Evolutionary conservation across 768 basidiomycete species (phyloP), one percentile per base, ranked within the genome.

Genomic region (Termitomyces sp.): DNA sequence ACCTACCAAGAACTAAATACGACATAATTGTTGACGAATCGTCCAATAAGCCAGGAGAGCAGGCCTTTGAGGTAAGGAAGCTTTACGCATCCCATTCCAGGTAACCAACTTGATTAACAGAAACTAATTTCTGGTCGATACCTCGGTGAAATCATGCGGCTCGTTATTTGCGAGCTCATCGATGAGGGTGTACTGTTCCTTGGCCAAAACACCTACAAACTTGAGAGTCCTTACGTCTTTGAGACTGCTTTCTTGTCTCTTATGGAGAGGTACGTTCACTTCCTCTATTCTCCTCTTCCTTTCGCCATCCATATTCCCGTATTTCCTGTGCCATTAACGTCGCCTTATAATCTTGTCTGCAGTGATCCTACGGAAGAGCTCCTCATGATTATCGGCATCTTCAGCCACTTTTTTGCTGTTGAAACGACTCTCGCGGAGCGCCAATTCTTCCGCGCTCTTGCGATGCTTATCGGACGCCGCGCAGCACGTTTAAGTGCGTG

Each of bases 121-220:
- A 97, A 94, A 94, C 80, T 96, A 63, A 96, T 97, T 58, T 94
- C 94, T 1, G 94, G 94, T 51, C 87, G 93, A 54, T 97, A 97
- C 70, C 84, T 99, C 36, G 96, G 96, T 59, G 96, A 99, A 75
- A 94, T 98, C 65, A 81, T 98, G 63, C 88, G 96, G n/a, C 78
- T 98, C 29, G 88, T 98, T 63, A 82, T 99, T 58, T 91, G 88
- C 68, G 96, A 99, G 71, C 85, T 99, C 50, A 94, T 97, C 68
- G 95, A 97, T 68, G 90, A 94, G 63, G 97, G 96, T 72, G 90
- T 95, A 20, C 83, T 99, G 54, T 99, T 99, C 86, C 82, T 97
- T 31, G 95, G 97, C 26, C 96, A 99, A 73, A 93, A 96, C 71
- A 97, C 96, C 1, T 98, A 98, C 83, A 98, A 98, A 78, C 84